Conservation (phyloP, 164 flowering plant genomes). For the Vitis cinerea region DNA sequence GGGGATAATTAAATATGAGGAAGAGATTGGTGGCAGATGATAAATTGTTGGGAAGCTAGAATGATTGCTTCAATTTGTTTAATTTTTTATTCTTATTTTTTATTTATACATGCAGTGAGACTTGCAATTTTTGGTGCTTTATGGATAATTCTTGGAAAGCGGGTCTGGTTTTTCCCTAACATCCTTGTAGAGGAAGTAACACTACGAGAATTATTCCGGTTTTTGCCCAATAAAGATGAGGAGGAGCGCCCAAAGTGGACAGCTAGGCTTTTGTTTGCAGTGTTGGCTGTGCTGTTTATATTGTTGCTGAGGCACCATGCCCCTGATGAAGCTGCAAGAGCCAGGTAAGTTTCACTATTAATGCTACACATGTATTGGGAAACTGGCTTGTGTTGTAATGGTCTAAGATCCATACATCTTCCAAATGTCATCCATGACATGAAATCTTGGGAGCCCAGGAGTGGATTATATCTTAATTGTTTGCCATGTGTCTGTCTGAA, state of each 20-base stretch:
- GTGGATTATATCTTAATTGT: too few species aligned
- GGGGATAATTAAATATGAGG: too few species aligned
- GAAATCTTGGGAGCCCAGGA: too few species aligned
- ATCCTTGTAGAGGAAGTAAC: slow-evolving; percentile 99
- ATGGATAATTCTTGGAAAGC: slow-evolving; percentile 82
- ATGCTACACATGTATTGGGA: background rate
- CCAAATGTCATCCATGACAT: too few species aligned
- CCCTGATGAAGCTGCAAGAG: slow-evolving; percentile 98
- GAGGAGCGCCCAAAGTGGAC: slow-evolving; percentile 94
- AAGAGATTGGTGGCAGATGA: too few species aligned
- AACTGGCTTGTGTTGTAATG: too few species aligned
- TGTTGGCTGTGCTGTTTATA: slow-evolving; percentile 60
- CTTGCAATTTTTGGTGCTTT: slow-evolving; percentile 64
- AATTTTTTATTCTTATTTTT: background rate
- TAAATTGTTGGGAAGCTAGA: background rate
- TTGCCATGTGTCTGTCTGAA: background rate
- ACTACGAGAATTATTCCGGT: slow-evolving; percentile 79
- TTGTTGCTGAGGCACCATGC: slow-evolving; percentile 87
- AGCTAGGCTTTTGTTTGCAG: slow-evolving; percentile 74
- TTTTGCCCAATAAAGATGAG: slow-evolving; percentile 97
- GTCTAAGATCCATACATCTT: too few species aligned
- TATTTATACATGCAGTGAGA: slow-evolving; percentile 62
- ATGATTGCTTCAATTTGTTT: background rate
- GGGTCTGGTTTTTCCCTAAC: slow-evolving; percentile 95
- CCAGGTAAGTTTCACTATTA: slow-evolving; percentile 57